Base-by-base conservation (phyloP, 2,329 filamentous ascomycete species). In the Trichoderma sp. region DNA sequence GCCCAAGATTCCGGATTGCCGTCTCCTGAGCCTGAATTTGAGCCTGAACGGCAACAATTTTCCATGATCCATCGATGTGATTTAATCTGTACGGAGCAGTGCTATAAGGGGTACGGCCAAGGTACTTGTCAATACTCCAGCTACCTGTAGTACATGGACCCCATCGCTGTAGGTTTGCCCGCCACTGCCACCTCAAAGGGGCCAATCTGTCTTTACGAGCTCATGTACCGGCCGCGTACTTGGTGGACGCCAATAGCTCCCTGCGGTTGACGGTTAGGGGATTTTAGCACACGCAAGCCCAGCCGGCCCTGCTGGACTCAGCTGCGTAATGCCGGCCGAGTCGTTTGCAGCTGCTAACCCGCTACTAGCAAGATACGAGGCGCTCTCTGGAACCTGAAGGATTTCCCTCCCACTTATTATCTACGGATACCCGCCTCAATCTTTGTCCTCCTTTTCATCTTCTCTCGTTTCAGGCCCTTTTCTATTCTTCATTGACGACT, bases 301-400 rank as follows among this genome's bases (percentile, higher is more conserved):
- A n/a, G 43, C n/a, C 43, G 18, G 8, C 39, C 18, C 18, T 47
- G 39, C 43, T 36, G n/a, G 30, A 56, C 36, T 51, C 56, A 61
- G 66, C 66, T 69, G 66, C 66, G 66, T 69, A 61, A 69, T 69
- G 56, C 36, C 47, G 57, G 56, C 28, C n/a, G 53, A 58, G 32
- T 34, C n/a, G 14, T 36, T n/a, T 61, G 66, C 66, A 69, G 66
- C 56, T 60, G 56, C 66, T 69, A 61, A 47, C 36, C 56, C 39
- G 53, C 65, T 69, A 58, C 36, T 51, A 34, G 53, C 18, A 61
- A 6, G 34, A 69, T 60, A 69, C 65, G 36, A 56, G 18, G 14
- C 34, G 34, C 34, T 36, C 34, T 11, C 9, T 11, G 15, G 28
- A 28, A 32, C 65, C 34, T 26, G 34, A 30, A 60, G 34, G 53